These are phyloP conservation scores for Moricandia arvensis DNA, from an alignment of 345 rosid genomes.

Conservation along the genomic window DNA sequence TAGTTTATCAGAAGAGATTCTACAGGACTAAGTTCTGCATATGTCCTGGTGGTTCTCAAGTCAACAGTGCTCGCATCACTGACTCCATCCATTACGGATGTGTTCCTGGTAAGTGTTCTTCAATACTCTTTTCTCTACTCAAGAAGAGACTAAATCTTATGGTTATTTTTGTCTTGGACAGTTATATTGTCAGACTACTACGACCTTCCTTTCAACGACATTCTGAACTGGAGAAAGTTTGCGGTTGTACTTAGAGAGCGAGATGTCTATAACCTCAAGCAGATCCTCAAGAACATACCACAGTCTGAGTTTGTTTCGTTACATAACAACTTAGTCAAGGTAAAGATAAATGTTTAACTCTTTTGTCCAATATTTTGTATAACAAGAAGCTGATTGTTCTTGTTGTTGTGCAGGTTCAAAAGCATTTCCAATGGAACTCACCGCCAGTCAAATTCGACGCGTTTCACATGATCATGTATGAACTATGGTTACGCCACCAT, in stretches of 20 bases:
- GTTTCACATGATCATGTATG: conserved; percentile 96
- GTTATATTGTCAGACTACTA: conserved; percentile 85
- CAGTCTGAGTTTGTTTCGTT: conserved; percentile 60
- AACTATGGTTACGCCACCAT: conserved; percentile 91
- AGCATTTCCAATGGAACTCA: conserved; percentile 94
- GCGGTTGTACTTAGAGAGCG: conserved; percentile 66
- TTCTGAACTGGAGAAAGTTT: conserved; percentile 73
- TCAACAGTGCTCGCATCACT: conserved; percentile 92
- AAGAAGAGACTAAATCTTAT: not conserved
- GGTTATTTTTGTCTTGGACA: conserved; percentile 40
- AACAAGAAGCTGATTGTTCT: conserved; percentile 15
- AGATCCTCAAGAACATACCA: conserved; percentile 71
- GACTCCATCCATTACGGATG: conserved; percentile 99
- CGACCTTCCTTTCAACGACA: conserved; percentile 91
- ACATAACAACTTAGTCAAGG: conserved; percentile 82
- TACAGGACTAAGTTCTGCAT: conserved; percentile 85
- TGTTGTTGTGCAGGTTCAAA: conserved; percentile 63
- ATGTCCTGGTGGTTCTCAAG: conserved; percentile 99
- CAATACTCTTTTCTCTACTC: not conserved
- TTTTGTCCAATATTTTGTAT: conserved; percentile 16
- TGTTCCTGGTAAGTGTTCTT: conserved; percentile 67
- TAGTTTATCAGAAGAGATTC: conserved; percentile 88
- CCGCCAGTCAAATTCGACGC: conserved; percentile 76
- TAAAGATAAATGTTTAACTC: conserved; percentile 8
- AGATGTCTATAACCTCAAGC: conserved; percentile 77